Evolutionary conservation across 2,329 filamentous ascomycete species (phyloP).

Genomic region (Trichoderma hamatum): DNA sequence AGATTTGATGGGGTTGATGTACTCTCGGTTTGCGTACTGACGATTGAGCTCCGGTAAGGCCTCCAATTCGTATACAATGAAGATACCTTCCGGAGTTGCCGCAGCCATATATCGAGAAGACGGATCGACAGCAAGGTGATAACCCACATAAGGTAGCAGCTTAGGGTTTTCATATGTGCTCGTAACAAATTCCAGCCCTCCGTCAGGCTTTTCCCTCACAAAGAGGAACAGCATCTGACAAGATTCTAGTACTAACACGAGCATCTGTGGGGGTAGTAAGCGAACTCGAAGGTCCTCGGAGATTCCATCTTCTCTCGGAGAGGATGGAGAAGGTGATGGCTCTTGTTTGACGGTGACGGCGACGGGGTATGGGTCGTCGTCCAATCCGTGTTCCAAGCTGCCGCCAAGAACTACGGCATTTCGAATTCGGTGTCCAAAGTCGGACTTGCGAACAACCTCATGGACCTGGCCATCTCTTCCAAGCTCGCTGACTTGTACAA

Average conservation of each 20-base stretch:
- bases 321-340: constrained; percentile 45
- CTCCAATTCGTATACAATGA: constrained; percentile 73
- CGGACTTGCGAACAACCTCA: constrained; percentile 73
- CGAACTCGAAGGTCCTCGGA: constrained; percentile 17
- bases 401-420: constrained; percentile 76
- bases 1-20: constrained; percentile 61
- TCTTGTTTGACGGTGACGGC: constrained; percentile 44
- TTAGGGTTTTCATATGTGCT: constrained; percentile 62
- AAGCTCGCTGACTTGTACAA: constrained; percentile 79
- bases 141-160: constrained; percentile 61
- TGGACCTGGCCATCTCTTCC: constrained; percentile 69
- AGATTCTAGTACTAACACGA: constrained; percentile 75
- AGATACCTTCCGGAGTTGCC: constrained; percentile 68
- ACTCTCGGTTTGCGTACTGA: constrained; percentile 50
- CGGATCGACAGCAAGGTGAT: constrained; percentile 75
- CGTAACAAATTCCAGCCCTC: constrained; percentile 61
- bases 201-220: constrained; percentile 51
- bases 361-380: constrained; percentile 36
- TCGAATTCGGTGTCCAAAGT: constrained; percentile 79
- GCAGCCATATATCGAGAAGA: constrained; percentile 70
- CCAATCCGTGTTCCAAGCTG: constrained; percentile 45
- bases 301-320: constrained; percentile 33
- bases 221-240: constrained; percentile 79
- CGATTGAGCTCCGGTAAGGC: constrained; percentile 53
- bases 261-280: constrained; percentile 72